These are phyloP conservation scores for Flueggea neowawraea DNA, from an alignment of 441 rosid genomes.

Conservation along the genomic window DNA sequence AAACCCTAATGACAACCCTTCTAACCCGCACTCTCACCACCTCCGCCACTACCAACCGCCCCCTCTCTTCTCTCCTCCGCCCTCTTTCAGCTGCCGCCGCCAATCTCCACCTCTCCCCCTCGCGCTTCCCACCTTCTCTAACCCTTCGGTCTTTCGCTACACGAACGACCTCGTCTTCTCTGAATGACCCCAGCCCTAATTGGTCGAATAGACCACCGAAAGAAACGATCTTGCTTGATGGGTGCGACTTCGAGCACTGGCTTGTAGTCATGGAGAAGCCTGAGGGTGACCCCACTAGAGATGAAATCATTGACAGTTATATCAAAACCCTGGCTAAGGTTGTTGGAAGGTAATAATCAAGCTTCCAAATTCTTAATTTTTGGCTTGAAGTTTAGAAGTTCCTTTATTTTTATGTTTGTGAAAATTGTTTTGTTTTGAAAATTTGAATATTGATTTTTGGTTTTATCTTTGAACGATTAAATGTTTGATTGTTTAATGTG, in stretches of 20 bases:
- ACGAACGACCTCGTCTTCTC: conserved; percentile 50
- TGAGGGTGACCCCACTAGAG: conserved; percentile 61
- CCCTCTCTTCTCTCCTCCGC: conserved; percentile 4
- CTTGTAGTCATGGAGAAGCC: conserved; percentile 80
- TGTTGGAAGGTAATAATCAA: conserved; percentile 53
- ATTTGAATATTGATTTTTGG: not conserved
- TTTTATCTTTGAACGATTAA: not conserved
- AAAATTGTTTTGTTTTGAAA: too few relatives aligned
- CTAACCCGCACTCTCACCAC: conserved; percentile 39
- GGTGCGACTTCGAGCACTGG: conserved; percentile 93
- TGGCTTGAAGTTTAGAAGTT: too few relatives aligned
- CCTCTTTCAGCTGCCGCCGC: conserved; percentile 21
- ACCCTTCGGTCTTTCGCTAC: conserved; percentile 35
- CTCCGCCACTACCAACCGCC: conserved; percentile 14
- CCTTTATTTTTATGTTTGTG: too few relatives aligned
- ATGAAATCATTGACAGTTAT: conserved; percentile 70
- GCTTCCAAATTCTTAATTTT: too few relatives aligned
- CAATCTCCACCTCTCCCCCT: not conserved
- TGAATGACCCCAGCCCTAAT: conserved; percentile 63
- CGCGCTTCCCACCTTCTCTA: not conserved
- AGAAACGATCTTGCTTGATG: conserved; percentile 83
- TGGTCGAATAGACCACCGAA: conserved; percentile 85
- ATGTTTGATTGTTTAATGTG: too few relatives aligned
- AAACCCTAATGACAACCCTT: conserved; percentile 22
- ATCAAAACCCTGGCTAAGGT: conserved; percentile 64